phyloP scores from a whole-genome alignment of 345 rosid species.

The Rhodomyrtus tomentosa region DNA sequence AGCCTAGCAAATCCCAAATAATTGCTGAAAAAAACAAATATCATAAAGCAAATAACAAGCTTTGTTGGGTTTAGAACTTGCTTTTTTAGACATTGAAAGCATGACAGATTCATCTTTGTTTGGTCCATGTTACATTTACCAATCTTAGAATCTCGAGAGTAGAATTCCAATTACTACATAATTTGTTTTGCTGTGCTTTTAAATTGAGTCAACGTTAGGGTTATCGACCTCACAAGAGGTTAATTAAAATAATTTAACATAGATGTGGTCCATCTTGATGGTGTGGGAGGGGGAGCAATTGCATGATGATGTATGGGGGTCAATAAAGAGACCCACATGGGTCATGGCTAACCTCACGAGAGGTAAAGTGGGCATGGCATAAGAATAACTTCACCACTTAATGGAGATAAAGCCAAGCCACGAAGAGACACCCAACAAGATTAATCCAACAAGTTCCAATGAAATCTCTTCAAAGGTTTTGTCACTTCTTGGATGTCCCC shows the following conservation, averaged over 20 bases:
- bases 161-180: background rate
- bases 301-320: background rate
- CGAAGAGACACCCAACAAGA: background rate
- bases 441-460: background rate
- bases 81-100: background rate
- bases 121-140: background rate
- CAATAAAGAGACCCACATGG: background rate
- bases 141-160: background rate
- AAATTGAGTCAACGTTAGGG: background rate
- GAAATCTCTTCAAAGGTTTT: background rate
- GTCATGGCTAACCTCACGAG: background rate
- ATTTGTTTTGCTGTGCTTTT: background rate
- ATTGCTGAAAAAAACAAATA: too few relatives aligned
- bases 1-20: too few relatives aligned
- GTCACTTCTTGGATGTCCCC: constrained; percentile 1
- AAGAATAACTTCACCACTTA: background rate
- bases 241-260: background rate
- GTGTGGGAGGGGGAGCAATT: background rate
- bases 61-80: background rate
- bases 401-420: constrained; percentile 4
- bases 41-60: background rate
- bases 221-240: background rate
- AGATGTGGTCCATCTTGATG: background rate
- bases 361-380: background rate
- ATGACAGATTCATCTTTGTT: background rate